phyloP scores from a whole-genome alignment of 2,329 filamentous ascomycete genomes.

The Neofusicoccum umdonicola region DNA sequence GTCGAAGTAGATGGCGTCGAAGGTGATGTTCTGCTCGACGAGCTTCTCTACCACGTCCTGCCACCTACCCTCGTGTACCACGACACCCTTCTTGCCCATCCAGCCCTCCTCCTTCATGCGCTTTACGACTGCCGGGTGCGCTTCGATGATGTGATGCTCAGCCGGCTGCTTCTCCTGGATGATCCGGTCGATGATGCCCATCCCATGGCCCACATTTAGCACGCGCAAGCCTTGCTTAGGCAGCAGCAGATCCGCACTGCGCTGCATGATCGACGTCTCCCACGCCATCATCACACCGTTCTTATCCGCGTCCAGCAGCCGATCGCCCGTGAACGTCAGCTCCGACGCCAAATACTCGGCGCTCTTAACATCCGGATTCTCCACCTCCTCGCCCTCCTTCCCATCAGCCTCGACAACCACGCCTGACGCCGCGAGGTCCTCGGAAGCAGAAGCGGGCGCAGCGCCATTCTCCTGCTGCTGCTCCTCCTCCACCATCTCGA shows the following conservation, averaged over 20 bases:
- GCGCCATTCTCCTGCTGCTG: slow-evolving; percentile 28
- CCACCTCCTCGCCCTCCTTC: slow-evolving; percentile 37
- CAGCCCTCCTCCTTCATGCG: slow-evolving; percentile 47
- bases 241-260: slow-evolving; percentile 43
- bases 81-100: slow-evolving; percentile 49
- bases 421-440: slow-evolving; percentile 6
- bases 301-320: slow-evolving; percentile 46
- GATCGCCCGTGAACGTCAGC: slow-evolving; percentile 48
- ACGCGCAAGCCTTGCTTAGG: slow-evolving; percentile 42
- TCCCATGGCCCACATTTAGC: slow-evolving; percentile 51
- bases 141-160: slow-evolving; percentile 52
- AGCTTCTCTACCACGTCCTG: slow-evolving; percentile 49
- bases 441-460: slow-evolving; percentile 17
- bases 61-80: slow-evolving; percentile 50
- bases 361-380: slow-evolving; percentile 35
- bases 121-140: slow-evolving; percentile 49
- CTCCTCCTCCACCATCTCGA: slow-evolving; percentile 21
- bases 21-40: slow-evolving; percentile 41
- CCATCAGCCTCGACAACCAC: slow-evolving; percentile 12
- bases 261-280: slow-evolving; percentile 51
- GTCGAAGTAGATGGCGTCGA: slow-evolving; percentile 79
- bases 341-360: slow-evolving; percentile 44
- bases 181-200: slow-evolving; percentile 51
- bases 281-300: slow-evolving; percentile 57
- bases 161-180: slow-evolving; percentile 45